Evolutionary conservation across 2,329 filamentous ascomycete species (phyloP).

Genomic region (Aspergillus quadricinctus): DNA sequence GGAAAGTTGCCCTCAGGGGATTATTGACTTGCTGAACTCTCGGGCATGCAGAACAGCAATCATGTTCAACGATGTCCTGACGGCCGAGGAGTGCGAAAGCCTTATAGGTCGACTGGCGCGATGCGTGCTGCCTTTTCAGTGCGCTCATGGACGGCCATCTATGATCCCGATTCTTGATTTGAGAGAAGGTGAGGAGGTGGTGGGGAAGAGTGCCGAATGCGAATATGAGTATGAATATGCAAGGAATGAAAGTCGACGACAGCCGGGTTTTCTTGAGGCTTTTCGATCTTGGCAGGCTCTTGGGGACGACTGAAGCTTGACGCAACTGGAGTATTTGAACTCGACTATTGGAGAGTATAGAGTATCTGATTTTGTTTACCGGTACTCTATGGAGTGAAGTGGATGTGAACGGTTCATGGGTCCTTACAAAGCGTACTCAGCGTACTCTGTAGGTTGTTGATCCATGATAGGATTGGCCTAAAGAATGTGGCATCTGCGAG

Average conservation of each 20-base stretch:
- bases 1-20: constrained; percentile 65
- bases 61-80: constrained; percentile 48
- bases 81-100: constrained; percentile 33
- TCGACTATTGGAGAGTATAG: neutral
- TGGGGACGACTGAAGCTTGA: neutral
- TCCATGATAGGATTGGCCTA: neutral
- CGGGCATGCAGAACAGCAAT: constrained; percentile 47
- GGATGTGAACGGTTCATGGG: neutral
- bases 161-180: constrained; percentile 43
- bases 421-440: neutral
- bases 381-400: neutral
- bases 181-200: neutral
- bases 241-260: neutral
- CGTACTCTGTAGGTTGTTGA: neutral
- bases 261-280: neutral
- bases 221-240: neutral
- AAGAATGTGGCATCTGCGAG: too few relatives aligned
- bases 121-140: constrained; percentile 48
- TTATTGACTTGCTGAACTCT: constrained; percentile 60
- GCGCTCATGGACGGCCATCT: constrained; percentile 48
- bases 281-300: neutral
- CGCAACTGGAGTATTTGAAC: neutral
- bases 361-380: neutral
- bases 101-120: constrained; percentile 35
- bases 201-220: neutral